Conservation (phyloP, 495 filamentous ascomycete species). For the Penicillium maclennaniae region DNA sequence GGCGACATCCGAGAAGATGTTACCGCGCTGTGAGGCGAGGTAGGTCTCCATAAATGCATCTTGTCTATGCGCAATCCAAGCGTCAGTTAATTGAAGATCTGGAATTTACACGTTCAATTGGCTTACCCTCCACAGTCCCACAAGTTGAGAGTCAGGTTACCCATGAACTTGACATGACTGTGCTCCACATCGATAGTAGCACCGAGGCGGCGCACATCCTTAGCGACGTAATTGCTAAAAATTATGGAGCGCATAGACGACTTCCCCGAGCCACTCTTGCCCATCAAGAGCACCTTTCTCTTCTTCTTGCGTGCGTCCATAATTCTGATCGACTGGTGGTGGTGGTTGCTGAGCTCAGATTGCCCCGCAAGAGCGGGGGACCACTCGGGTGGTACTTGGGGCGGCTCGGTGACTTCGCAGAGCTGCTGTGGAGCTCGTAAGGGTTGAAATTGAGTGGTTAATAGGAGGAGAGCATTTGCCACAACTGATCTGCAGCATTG, state of each 20-base stretch:
- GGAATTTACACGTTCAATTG: background rate
- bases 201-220: conserved; percentile 87
- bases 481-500: conserved; percentile 10
- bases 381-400: conserved; percentile 12
- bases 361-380: conserved; percentile 33
- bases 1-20: conserved; percentile 94
- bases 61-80: conserved; percentile 55
- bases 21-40: conserved; percentile 84
- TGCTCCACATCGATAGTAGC: conserved; percentile 99
- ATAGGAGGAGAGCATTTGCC: background rate
- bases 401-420: conserved; percentile 1
- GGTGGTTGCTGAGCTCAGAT: conserved; percentile 17
- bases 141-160: conserved; percentile 91
- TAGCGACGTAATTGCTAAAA: conserved; percentile 96
- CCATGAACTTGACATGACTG: conserved; percentile 95
- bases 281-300: conserved; percentile 63
- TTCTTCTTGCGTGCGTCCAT: conserved; percentile 53
- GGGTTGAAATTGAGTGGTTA: background rate
- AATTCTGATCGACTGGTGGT: conserved; percentile 9
- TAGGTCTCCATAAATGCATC: conserved; percentile 99
- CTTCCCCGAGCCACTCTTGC: conserved; percentile 98
- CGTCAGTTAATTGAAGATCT: background rate
- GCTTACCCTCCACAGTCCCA: conserved; percentile 94
- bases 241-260: conserved; percentile 98
- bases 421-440: background rate